Conservation (phyloP, 768 basidiomycete species). For the Trichaptum fuscoviolaceum region DNA sequence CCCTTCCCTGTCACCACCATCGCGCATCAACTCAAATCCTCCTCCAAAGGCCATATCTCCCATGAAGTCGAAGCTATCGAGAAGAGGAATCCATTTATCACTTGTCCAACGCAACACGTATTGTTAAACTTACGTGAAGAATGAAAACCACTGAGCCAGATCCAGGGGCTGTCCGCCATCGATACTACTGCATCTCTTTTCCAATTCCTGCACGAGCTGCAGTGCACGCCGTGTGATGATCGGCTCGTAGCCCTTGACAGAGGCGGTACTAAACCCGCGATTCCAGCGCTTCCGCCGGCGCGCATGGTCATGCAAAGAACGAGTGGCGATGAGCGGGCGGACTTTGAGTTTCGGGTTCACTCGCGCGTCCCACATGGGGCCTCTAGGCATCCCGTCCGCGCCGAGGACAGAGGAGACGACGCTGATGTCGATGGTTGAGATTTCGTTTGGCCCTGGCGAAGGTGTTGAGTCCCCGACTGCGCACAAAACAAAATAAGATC, state of each 20-base stretch:
- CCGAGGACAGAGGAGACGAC: slow-evolving; percentile 46
- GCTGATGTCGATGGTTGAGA: slow-evolving; percentile 43
- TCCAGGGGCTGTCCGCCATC: not conserved
- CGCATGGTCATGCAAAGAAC: slow-evolving; percentile 39
- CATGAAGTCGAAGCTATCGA: slow-evolving; percentile 33
- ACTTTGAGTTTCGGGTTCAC: slow-evolving; percentile 27
- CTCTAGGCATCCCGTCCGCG: slow-evolving; percentile 47
- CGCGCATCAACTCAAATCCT: slow-evolving; percentile 33
- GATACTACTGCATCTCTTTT: slow-evolving; percentile 14
- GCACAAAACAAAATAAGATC: too few relatives aligned
- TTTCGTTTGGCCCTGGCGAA: slow-evolving; percentile 59
- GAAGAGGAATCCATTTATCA: not conserved
- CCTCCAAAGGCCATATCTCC: slow-evolving; percentile 36
- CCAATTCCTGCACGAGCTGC: slow-evolving; percentile 36
- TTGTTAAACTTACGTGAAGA: slow-evolving; percentile 34
- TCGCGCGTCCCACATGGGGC: slow-evolving; percentile 48
- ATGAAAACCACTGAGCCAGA: slow-evolving; percentile 27
- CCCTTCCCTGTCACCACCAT: slow-evolving; percentile 33
- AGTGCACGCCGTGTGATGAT: slow-evolving; percentile 30
- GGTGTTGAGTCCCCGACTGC: too few relatives aligned
- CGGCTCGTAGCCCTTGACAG: slow-evolving; percentile 42
- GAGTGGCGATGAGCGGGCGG: slow-evolving; percentile 31
- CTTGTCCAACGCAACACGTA: too few relatives aligned
- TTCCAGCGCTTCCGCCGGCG: slow-evolving; percentile 44
- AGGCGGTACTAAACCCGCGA: slow-evolving; percentile 38